Conservation (phyloP, 2,329 filamentous ascomycete genomes). For the Emmonsiellopsis sp. region DNA sequence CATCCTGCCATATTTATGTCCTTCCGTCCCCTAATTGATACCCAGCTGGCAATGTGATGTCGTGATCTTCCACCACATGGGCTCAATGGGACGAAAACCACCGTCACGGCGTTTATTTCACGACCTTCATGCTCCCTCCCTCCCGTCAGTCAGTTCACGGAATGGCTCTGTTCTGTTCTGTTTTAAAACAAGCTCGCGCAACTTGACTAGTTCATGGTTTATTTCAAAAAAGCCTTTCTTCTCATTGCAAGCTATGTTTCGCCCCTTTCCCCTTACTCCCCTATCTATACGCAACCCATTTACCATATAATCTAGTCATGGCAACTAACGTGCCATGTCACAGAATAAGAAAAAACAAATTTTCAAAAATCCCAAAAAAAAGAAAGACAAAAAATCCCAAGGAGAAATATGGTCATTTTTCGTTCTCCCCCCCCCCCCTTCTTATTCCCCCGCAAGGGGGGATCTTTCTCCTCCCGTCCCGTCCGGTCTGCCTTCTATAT, state of each 20-base stretch:
- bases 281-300: not conserved
- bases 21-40: not conserved
- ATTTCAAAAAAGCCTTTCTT: not conserved
- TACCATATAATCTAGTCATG: not conserved
- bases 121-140: too few relatives aligned
- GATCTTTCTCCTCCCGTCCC: too few relatives aligned
- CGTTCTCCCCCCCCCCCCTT: too few relatives aligned
- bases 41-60: conserved; percentile 2
- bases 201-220: not conserved
- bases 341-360: conserved; percentile 2
- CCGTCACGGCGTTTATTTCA: not conserved
- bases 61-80: not conserved
- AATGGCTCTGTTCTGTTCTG: too few relatives aligned
- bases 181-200: not conserved
- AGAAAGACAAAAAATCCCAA: not conserved
- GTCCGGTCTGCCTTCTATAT: too few relatives aligned
- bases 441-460: too few relatives aligned
- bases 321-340: conserved; percentile 5
- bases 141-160: too few relatives aligned
- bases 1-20: not conserved
- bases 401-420: too few relatives aligned
- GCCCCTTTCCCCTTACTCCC: not conserved
- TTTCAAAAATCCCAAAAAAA: not conserved
- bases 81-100: not conserved
- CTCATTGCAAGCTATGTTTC: not conserved